A percentile compares a stretch with the other conserved stretches of the same genome.
These are phyloP conservation scores for Ziziphus jujuba DNA, from an alignment of 306 rosid genomes.

Conservation along the genomic window DNA sequence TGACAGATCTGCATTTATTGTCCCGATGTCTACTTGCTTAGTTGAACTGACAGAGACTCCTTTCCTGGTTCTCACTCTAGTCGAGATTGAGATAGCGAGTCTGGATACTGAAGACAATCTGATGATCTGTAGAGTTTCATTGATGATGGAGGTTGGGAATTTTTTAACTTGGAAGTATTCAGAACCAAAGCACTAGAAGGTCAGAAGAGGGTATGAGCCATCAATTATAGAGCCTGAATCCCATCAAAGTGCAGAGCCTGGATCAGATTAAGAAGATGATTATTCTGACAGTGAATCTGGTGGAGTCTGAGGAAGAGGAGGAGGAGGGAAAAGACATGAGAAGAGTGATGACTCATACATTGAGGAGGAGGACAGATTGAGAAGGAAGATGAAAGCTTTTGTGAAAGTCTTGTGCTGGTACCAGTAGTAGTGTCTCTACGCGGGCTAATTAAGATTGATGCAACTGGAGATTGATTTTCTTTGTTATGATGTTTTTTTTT, in stretches of 20 bases:
- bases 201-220: slow-evolving; percentile 91
- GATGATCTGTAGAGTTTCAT: slow-evolving; percentile 92
- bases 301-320: slow-evolving; percentile 74
- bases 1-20: slow-evolving; percentile 78
- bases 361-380: slow-evolving; percentile 82
- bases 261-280: slow-evolving; percentile 85
- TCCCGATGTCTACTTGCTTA: slow-evolving; percentile 83
- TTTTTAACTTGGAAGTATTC: slow-evolving; percentile 94
- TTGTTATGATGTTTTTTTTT: background rate
- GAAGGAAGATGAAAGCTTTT: slow-evolving; percentile 78
- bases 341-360: slow-evolving; percentile 88
- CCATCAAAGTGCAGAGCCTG: slow-evolving; percentile 73
- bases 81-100: slow-evolving; percentile 94
- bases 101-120: slow-evolving; percentile 90
- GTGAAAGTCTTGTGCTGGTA: slow-evolving; percentile 70
- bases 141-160: slow-evolving; percentile 97
- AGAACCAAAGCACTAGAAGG: slow-evolving; percentile 65
- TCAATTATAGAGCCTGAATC: no score
- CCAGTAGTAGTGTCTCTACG: slow-evolving; percentile 55
- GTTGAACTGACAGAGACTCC: slow-evolving; percentile 89
- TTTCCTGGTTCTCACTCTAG: slow-evolving; percentile 77
- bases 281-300: slow-evolving; percentile 82
- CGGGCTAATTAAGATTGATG: slow-evolving; percentile 59
- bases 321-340: slow-evolving; percentile 85
- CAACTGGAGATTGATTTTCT: slow-evolving; percentile 1